phyloP scores from a whole-genome alignment of 805 yeast genomes.

The Kockiozyma suomiensis region DNA sequence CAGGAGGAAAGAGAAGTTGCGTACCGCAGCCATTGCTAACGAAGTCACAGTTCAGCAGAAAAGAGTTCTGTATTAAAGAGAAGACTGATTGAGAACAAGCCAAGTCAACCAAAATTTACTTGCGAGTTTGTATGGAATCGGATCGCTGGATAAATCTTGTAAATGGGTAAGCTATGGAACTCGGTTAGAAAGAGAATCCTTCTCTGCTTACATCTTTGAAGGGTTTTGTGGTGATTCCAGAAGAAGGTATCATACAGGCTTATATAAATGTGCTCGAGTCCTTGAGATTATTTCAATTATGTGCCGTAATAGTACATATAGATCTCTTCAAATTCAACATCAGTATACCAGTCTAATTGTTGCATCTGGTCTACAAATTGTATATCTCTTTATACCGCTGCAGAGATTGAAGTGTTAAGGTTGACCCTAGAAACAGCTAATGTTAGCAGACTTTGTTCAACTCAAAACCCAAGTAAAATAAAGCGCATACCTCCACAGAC shows the following conservation, averaged over 20 bases:
- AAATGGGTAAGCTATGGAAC: neutral
- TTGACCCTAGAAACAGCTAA: constrained; percentile 4
- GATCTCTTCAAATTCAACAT: too few relatives aligned
- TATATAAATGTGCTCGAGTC: too few relatives aligned
- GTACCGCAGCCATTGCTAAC: constrained; percentile 7
- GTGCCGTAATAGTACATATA: too few relatives aligned
- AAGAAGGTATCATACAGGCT: too few relatives aligned
- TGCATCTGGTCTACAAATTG: too few relatives aligned
- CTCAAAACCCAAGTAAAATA: neutral
- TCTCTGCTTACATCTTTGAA: neutral
- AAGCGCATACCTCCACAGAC: constrained; percentile 26
- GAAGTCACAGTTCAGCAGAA: neutral
- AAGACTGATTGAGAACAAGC: neutral
- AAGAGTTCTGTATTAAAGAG: too few relatives aligned
- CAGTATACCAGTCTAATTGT: too few relatives aligned
- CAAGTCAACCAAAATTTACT: neutral
- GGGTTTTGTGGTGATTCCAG: neutral
- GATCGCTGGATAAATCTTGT: neutral
- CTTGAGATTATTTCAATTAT: too few relatives aligned
- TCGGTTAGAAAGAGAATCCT: constrained; percentile 3
- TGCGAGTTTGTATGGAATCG: neutral
- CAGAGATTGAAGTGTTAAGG: constrained; percentile 7
- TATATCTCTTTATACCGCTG: neutral
- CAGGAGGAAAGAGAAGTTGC: neutral
- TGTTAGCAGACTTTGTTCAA: neutral